phyloP scores from a whole-genome alignment of 257 asterid species.

The Hygrophila difformis region DNA sequence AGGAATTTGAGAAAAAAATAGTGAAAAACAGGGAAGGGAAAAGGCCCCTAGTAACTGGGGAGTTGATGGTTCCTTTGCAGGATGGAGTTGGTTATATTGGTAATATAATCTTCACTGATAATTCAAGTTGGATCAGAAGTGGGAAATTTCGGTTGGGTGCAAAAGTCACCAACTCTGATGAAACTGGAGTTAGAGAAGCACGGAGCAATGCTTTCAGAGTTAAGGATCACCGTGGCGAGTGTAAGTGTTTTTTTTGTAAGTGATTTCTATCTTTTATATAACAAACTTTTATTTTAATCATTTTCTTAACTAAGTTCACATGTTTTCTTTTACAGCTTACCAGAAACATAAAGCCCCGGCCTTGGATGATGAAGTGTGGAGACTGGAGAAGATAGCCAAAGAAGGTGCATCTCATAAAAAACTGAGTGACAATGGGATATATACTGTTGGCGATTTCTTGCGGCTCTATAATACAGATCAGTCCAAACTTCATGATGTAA shows the following conservation, averaged over 20 bases:
- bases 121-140: slow-evolving; percentile 85
- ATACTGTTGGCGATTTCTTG: slow-evolving; percentile 51
- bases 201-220: slow-evolving; percentile 64
- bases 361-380: slow-evolving; percentile 65
- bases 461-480: slow-evolving; percentile 32
- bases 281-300: too few relatives aligned
- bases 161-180: slow-evolving; percentile 21
- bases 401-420: slow-evolving; percentile 52
- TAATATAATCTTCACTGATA: slow-evolving; percentile 68
- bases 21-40: slow-evolving; percentile 67
- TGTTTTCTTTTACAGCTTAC: slow-evolving; percentile 43
- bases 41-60: slow-evolving; percentile 77
- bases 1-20: slow-evolving; percentile 35
- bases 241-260: slow-evolving; percentile 35
- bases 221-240: slow-evolving; percentile 88
- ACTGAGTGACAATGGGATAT: slow-evolving; percentile 28
- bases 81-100: slow-evolving; percentile 63
- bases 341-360: slow-evolving; percentile 71
- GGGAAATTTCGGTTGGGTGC: slow-evolving; percentile 73
- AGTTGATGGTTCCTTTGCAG: slow-evolving; percentile 32
- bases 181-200: slow-evolving; percentile 54
- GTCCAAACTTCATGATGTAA: slow-evolving; percentile 43
- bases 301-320: too few relatives aligned
- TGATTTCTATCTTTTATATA: background rate
- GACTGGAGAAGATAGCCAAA: slow-evolving; percentile 74